phyloP scores from a whole-genome alignment of 179 eudicot species.

The Silene coronaria region DNA sequence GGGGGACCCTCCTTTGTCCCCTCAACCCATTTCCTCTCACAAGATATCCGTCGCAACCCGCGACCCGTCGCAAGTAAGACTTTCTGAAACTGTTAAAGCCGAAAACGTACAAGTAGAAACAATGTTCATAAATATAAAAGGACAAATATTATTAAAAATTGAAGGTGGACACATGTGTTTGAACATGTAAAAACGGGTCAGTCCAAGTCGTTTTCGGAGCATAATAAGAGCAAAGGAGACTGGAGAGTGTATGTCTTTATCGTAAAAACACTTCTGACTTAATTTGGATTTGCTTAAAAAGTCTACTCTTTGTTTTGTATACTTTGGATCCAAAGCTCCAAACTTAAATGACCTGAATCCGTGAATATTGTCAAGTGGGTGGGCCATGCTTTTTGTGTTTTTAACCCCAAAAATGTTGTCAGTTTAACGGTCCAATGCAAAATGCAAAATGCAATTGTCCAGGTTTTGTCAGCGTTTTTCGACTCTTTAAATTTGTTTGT shows the following conservation, averaged over 20 bases:
- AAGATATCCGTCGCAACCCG: too few relatives aligned
- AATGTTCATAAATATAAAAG: background rate
- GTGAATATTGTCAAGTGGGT: background rate
- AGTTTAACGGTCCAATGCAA: background rate
- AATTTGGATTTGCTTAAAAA: constrained; percentile 19
- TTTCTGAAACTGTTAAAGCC: background rate
- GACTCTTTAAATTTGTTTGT: too few relatives aligned
- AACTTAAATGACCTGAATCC: background rate
- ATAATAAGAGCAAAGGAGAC: constrained; percentile 18
- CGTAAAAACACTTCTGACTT: constrained; percentile 16
- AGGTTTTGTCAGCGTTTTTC: background rate
- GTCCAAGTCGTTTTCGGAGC: constrained; percentile 12
- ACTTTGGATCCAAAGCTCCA: constrained; percentile 1
- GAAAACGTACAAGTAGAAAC: background rate
- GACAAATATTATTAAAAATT: background rate
- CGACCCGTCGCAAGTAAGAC: too few relatives aligned
- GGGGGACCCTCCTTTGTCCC: too few relatives aligned
- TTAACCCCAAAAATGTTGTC: background rate
- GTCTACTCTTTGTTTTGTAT: constrained; percentile 24
- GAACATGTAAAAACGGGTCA: background rate
- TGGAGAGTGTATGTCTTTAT: constrained; percentile 19
- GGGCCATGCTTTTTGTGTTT: background rate
- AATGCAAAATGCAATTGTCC: background rate
- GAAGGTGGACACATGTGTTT: background rate
- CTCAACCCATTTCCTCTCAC: too few relatives aligned